Percentiles rank a stretch among this genome's conserved stretches.
Conservation (phyloP, 192 early-diverging fungal species). For the Coemansia sp. region DNA sequence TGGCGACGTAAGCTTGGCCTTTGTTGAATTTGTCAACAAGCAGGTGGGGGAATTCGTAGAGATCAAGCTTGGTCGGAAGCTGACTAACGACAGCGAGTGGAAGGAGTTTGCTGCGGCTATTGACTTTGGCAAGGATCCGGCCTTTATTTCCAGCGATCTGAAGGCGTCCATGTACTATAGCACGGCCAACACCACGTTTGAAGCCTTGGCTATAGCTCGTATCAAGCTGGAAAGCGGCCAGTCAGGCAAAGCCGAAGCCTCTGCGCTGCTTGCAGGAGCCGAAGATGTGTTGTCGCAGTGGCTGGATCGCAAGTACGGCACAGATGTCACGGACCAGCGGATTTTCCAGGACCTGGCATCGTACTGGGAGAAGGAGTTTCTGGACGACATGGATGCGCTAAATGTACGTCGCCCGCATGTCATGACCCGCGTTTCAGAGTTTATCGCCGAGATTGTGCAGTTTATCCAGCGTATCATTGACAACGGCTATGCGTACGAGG, state of each 20-base stretch:
- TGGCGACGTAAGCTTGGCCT: conserved; percentile 59
- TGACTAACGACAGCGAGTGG: conserved; percentile 56
- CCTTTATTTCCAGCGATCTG: conserved; percentile 52
- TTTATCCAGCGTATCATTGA: conserved; percentile 91
- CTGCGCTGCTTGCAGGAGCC: conserved; percentile 20
- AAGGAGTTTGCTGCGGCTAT: conserved; percentile 55
- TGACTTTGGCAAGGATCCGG: conserved; percentile 42
- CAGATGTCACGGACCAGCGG: conserved; percentile 78
- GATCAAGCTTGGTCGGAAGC: conserved; percentile 53
- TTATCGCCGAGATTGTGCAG: conserved; percentile 87
- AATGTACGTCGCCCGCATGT: conserved; percentile 84
- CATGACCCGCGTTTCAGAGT: conserved; percentile 93
- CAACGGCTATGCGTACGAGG: conserved; percentile 94
- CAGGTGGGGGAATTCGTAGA: conserved; percentile 58
- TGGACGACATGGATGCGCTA: conserved; percentile 88
- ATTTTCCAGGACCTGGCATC: conserved; percentile 91
- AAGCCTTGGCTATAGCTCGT: conserved; percentile 20
- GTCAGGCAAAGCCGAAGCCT: conserved; percentile 46
- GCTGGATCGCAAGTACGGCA: conserved; percentile 50
- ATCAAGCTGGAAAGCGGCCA: conserved; percentile 18
- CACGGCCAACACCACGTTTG: conserved; percentile 48
- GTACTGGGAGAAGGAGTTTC: conserved; percentile 92
- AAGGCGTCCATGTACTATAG: conserved; percentile 78
- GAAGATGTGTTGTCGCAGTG: conserved; percentile 42
- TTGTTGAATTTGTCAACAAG: conserved; percentile 59